Evolutionary conservation across 768 basidiomycete genomes (phyloP), one percentile per base, ranked within the genome.

Genomic region (Phanerochaete sordida): DNA sequence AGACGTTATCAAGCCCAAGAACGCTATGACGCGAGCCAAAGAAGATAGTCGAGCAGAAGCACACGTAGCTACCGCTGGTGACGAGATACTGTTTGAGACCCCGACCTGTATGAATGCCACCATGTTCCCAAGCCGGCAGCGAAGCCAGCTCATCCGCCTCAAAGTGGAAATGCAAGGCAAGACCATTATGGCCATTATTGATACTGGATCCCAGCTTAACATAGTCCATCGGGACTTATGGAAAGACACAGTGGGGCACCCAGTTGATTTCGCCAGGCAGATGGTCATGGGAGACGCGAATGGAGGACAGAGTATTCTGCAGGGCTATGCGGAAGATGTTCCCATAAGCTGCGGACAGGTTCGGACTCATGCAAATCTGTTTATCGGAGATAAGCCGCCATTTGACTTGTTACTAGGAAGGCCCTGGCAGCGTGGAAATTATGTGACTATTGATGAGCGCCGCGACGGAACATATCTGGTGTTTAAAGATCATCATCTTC

Each of bases 391-490:
- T 7, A 43, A 47, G 30, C 59, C 57, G 12, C 64, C 68, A 15
- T 69, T 67, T 50, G 60, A 65, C 19, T 37, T 67, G 9, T 49
- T 70, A 0, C 59, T 72, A 0, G 68, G 71, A 15, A 51, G 69
- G 1, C 69, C 66, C 13, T 70, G 71, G 71, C 65, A 69, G 43
- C 24, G 61, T 12, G 63, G 61, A 15, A 70, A 72, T 43, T 63
- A 60, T 28, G 63, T 72, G 0, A 64, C 63, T 6, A 70, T 72
- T 37, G 66, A 69, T 35, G 69, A 70, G 55, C 56, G 63, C n/a
- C 23, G 54, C 3, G 68, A 72, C 37, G 66, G 72, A 1, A 73
- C 69, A 0, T 70, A 69, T 28, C 58, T 72, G 0, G n/a, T 67
- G 4, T 70, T 69, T 56, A 69, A 67, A 35, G 61, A 67, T 46